Evolutionary conservation across 2,329 filamentous ascomycete species (phyloP).

Genomic region (Ophiosphaerella herpotricha): DNA sequence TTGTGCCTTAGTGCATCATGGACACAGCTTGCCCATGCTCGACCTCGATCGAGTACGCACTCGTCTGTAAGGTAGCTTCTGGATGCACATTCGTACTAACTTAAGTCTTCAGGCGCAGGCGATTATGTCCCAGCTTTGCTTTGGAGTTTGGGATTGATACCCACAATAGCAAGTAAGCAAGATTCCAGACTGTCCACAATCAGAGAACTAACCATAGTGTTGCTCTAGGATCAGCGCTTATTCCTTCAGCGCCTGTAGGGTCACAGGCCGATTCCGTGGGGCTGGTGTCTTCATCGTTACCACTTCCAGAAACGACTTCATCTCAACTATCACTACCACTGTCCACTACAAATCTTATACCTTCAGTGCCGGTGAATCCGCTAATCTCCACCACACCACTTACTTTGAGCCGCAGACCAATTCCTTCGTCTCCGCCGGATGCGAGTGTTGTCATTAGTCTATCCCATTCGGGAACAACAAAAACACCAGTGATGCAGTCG

Average conservation of each 20-base stretch:
- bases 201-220: background rate
- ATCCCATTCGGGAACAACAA: conserved; percentile 7
- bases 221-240: conserved; percentile 4
- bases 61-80: conserved; percentile 4
- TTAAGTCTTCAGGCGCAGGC: conserved; percentile 13
- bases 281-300: conserved; percentile 9
- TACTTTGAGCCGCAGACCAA: conserved; percentile 4
- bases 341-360: conserved; percentile 3
- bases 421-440: conserved; percentile 9
- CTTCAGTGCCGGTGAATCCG: conserved; percentile 6
- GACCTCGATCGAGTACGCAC: conserved; percentile 28
- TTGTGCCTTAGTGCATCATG: conserved; percentile 28
- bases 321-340: conserved; percentile 8
- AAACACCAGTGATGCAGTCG: conserved; percentile 19
- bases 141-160: conserved; percentile 15
- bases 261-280: conserved; percentile 5
- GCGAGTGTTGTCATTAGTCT: background rate
- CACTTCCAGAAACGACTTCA: conserved; percentile 8
- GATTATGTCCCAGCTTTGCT: conserved; percentile 11
- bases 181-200: background rate
- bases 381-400: conserved; percentile 7
- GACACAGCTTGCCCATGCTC: conserved; percentile 17
- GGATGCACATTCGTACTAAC: conserved; percentile 18
- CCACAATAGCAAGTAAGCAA: conserved; percentile 23
- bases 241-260: conserved; percentile 7